Conservation (phyloP, 2,329 filamentous ascomycete species). For the Colletotrichum gloeosporioides region DNA sequence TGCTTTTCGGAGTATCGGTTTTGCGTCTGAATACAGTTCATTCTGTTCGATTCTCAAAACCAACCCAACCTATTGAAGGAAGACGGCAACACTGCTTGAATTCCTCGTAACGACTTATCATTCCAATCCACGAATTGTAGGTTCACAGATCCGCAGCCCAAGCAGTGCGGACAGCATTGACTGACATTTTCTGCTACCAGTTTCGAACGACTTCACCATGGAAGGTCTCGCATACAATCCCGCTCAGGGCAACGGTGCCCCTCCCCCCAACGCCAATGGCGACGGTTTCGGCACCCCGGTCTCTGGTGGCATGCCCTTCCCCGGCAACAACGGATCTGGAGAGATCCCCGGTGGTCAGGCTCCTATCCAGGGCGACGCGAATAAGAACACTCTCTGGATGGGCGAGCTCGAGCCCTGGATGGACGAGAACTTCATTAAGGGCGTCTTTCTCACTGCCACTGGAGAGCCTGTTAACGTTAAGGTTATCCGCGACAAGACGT, state of each 20-base stretch:
- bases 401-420: slow-evolving; percentile 99
- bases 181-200: not conserved
- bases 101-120: not conserved
- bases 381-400: slow-evolving; percentile 79
- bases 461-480: slow-evolving; percentile 97
- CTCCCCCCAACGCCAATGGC: slow-evolving; percentile 41
- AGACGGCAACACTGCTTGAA: not conserved
- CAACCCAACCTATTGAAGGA: slow-evolving; percentile 17
- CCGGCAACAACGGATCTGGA: slow-evolving; percentile 37
- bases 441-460: slow-evolving; percentile 86
- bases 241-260: slow-evolving; percentile 34
- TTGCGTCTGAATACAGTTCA: slow-evolving; percentile 40
- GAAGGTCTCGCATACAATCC: slow-evolving; percentile 38
- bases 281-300: slow-evolving; percentile 38
- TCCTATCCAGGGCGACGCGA: slow-evolving; percentile 45
- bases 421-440: slow-evolving; percentile 98
- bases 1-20: slow-evolving; percentile 41
- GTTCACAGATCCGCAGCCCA: not conserved
- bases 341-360: slow-evolving; percentile 30
- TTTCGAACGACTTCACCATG: slow-evolving; percentile 26
- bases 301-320: slow-evolving; percentile 33
- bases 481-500: slow-evolving; percentile 99
- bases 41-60: slow-evolving; percentile 36
- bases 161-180: not conserved
- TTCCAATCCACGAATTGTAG: not conserved